These are phyloP conservation scores for Botrytis elliptica DNA, from an alignment of 2,329 filamentous ascomycete genomes.

Conservation along the genomic window DNA sequence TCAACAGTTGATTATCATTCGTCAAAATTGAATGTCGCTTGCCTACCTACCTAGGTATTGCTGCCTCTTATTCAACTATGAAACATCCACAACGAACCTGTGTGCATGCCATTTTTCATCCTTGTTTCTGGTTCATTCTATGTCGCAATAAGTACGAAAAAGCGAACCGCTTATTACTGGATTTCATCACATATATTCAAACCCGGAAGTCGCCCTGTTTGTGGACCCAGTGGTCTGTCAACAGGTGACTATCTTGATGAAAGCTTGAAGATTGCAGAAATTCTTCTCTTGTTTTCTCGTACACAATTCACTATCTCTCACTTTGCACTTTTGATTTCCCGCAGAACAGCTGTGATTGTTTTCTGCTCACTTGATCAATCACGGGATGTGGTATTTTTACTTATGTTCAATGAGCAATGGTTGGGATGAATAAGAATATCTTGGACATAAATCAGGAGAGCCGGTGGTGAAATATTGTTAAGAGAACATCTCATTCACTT, in stretches of 20 bases:
- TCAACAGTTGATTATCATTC: too few species aligned
- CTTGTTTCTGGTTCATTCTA: too few species aligned
- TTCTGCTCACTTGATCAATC: too few species aligned
- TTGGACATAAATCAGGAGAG: not conserved
- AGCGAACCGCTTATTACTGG: too few species aligned
- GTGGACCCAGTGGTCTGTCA: not conserved
- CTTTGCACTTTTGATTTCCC: accelerated
- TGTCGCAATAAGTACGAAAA: not conserved
- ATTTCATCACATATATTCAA: not conserved
- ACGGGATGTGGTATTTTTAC: not conserved
- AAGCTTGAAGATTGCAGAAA: not conserved
- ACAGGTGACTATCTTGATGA: not conserved
- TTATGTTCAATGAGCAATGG: not conserved
- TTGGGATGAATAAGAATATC: too few species aligned
- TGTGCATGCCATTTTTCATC: not conserved
- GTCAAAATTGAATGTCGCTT: not conserved
- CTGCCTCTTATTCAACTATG: too few species aligned
- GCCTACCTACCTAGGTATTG: too few species aligned
- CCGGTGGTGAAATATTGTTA: accelerated
- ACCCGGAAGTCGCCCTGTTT: too few species aligned
- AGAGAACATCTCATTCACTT: not conserved
- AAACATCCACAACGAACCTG: too few species aligned
- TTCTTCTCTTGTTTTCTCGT: too few species aligned
- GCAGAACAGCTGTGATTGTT: too few species aligned
- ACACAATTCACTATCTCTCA: too few species aligned